Base-by-base conservation (phyloP, 352 stramenopile species). In the Pythium plurisporium region DNA sequence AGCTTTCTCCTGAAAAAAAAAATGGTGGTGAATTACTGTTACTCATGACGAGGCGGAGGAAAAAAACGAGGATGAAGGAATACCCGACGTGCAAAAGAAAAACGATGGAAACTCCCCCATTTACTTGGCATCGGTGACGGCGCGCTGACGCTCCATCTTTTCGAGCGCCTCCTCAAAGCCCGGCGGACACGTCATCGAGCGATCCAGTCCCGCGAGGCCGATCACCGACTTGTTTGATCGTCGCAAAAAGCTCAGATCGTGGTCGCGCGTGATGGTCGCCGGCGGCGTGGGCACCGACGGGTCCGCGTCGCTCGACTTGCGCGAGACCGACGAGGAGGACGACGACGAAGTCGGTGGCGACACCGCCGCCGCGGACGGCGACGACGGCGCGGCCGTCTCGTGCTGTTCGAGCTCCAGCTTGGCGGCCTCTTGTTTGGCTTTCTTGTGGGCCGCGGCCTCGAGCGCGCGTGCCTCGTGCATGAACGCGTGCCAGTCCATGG, bases 401-500 rank as follows among this genome's bases (percentile, higher is more conserved):
- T 42, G 25, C 31, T 44, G 23, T 4, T 55, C 26, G 17, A 27
- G n/a, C 40, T 31, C 33, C 23, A 25, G 23, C 20, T 48, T 23
- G 10, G 12, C 22, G 29, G 27, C 46, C 4, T 42, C 46, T 9
- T 33, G 20, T 54, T 67, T 70, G 14, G 29, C 51, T 26, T 76
- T 56, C 7, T 59, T 37, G 43, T 79, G 82, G 31, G 65, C 43
- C 38, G 70, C 69, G 8, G 63, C 64, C 14, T 73, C 37, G 17
- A 76, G 59, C 59, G 70, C 58, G 54, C 64, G 72, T 36, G 76
- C 77, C 42, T 79, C 67, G 68, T 89, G 84, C 84, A 94, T 94
- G 69, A 86, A 94, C 55, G 82, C 75, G 42, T 73, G 82, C 84
- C 84, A 94, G 65, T 94, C 84, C 34, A 94, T 74, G 47, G 84